Evolutionary conservation across 208 protist genomes (phyloP).

Genomic region (Trypanosoma melophagium): DNA sequence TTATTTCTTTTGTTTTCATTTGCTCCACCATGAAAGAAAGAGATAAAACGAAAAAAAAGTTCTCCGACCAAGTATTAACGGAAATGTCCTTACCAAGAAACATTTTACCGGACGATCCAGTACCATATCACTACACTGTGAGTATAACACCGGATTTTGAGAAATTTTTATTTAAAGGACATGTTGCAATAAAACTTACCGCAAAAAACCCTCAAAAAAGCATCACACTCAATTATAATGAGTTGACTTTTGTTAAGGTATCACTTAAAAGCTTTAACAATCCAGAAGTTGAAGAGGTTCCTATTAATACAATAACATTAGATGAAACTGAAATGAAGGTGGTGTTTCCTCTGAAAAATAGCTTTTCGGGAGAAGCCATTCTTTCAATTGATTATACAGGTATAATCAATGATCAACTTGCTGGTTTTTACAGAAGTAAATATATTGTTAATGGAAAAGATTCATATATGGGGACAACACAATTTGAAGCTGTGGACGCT

Average conservation of each 20-base stretch:
- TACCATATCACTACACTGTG: conserved; percentile 62
- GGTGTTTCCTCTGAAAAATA: conserved; percentile 34
- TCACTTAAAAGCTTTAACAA: conserved; percentile 23
- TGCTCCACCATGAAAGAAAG: not conserved
- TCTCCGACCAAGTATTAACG: too few relatives aligned
- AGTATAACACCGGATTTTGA: conserved; percentile 59
- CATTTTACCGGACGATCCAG: conserved; percentile 53
- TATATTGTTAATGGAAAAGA: conserved; percentile 79
- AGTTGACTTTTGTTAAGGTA: conserved; percentile 47
- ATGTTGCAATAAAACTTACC: conserved; percentile 53
- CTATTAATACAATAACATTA: conserved; percentile 28
- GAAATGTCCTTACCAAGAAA: conserved; percentile 35
- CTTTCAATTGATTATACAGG: conserved; percentile 86
- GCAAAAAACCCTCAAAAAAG: conserved; percentile 22
- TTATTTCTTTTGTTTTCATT: too few relatives aligned
- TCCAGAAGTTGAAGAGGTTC: conserved; percentile 11
- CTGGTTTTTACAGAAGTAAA: conserved; percentile 93
- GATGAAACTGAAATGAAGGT: conserved; percentile 35
- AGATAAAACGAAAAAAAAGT: conserved; percentile 1
- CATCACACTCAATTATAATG: conserved; percentile 73
- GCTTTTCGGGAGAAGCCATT: conserved; percentile 31
- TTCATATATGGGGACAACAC: conserved; percentile 75
- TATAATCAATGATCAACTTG: conserved; percentile 89
- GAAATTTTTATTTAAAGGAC: conserved; percentile 57
- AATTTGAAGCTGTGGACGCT: conserved; percentile 94